Base-by-base conservation (phyloP, 192 early-diverging fungal genomes). In the Coemansia sp. region DNA sequence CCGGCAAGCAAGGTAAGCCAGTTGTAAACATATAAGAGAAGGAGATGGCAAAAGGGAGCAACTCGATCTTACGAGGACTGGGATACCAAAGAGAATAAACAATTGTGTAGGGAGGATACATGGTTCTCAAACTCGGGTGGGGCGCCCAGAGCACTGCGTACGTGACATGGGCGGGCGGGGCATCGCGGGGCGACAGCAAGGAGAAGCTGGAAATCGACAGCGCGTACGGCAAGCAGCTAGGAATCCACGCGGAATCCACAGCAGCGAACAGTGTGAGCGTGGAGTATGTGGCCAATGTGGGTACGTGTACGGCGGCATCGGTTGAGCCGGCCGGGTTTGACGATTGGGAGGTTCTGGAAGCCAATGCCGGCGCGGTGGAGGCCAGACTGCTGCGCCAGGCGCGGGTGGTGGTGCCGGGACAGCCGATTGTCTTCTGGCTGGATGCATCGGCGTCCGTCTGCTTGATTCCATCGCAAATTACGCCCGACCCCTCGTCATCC, bases 331-430 rank as follows among this genome's bases (percentile, higher is more conserved):
- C 75, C 52, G 82, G 82, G 8, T 85, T 86, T 41, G 91, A 93
- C 58, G 92, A 93, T 72, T 93, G 91, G 91, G 92, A 93, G 74
- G 91, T 93, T 51, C 61, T 93, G 74, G 90, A 90, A 79, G 73
- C 89, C 47, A 87, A 92, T 62, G 90, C 90, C n/a, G 87, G 88
- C 42, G 88, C 88, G 41, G 82, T 94, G 0, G 92, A 94, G 69
- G 79, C 88, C 26, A 74, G 86, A 65, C 77, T 94, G 66, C 60
- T 92, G 43, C 82, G 77, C 55, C 92, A 94, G 74, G 81, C 87
- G 46, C 81, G 90, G 5, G 89, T 90, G 26, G 76, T 94, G 8
- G 88, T 88, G 21, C 73, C 77, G 3, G 81, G 85, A 46, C 87
- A 92, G 68, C 77, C 89, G n/a, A 69, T 92, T 8, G 85, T 89